A percentile compares a stretch with the other conserved stretches of the same genome.
Evolutionary conservation across 1,284 basidiomycete genomes (phyloP).

Genomic region (Tausonia pullulans): DNA sequence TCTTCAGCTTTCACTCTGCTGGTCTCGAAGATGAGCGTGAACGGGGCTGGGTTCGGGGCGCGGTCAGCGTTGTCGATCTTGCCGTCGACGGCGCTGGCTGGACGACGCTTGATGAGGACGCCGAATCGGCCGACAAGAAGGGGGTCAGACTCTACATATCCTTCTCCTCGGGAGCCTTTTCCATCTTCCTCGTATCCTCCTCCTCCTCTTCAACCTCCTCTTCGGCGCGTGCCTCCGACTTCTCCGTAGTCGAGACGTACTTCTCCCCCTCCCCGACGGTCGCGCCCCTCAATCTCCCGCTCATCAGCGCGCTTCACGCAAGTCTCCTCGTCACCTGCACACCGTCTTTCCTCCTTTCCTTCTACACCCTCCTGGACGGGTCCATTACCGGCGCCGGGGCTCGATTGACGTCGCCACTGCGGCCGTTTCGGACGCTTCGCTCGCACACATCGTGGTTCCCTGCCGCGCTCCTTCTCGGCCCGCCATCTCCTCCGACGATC

Average conservation of each 20-base stretch:
- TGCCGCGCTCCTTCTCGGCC: background rate
- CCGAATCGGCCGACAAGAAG: too few relatives aligned
- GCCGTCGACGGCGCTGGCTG: constrained; percentile 3
- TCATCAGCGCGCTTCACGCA: constrained; percentile 7
- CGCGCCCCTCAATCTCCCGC: background rate
- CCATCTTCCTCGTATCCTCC: background rate
- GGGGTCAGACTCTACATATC: background rate
- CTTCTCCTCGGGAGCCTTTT: constrained; percentile 11
- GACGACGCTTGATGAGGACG: background rate
- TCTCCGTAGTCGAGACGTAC: background rate
- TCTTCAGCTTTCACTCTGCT: background rate
- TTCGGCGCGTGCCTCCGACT: background rate
- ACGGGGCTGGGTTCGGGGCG: background rate
- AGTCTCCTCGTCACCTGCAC: constrained; percentile 14
- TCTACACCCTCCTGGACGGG: constrained; percentile 4
- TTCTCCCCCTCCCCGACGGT: constrained; percentile 10
- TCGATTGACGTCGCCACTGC: background rate
- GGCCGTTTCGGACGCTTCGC: constrained; percentile 4
- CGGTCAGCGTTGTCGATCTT: background rate
- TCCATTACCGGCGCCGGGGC: background rate
- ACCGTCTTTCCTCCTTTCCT: constrained; percentile 5
- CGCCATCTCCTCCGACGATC: background rate
- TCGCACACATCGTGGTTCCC: constrained; percentile 13
- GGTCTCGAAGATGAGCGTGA: background rate
- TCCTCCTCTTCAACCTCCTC: background rate